phyloP scores from a whole-genome alignment of 345 rosid species.

The Jatropha curcas region DNA sequence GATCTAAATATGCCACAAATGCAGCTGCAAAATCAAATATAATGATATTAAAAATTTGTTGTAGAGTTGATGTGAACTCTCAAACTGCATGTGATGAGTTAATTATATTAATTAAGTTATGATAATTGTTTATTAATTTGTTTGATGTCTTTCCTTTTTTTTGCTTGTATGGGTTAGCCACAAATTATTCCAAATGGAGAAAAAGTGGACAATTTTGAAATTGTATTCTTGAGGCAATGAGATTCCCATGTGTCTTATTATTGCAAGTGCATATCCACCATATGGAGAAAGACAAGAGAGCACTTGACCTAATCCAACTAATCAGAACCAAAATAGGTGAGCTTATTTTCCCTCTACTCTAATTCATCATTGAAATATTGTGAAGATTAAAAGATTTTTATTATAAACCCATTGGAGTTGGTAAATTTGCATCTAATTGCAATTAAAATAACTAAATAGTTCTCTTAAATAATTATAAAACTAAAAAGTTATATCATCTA shows the following conservation, averaged over 20 bases:
- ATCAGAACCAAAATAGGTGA: neutral
- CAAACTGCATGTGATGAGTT: neutral
- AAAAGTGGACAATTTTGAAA: neutral
- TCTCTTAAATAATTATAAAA: too few species aligned
- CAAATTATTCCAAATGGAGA: neutral
- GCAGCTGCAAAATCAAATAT: too few species aligned
- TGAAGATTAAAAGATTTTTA: neutral
- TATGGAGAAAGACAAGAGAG: too few species aligned
- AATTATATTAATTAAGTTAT: too few species aligned
- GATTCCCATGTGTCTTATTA: neutral
- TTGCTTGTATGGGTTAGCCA: neutral
- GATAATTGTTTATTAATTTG: neutral
- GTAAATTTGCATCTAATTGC: too few species aligned
- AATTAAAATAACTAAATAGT: too few species aligned
- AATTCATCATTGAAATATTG: neutral
- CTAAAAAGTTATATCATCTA: too few species aligned
- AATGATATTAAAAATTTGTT: neutral
- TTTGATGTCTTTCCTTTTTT: neutral
- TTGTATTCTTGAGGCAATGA: neutral
- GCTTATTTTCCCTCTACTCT: neutral
- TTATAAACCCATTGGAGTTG: too few species aligned
- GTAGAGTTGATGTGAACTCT: neutral
- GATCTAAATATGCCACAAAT: too few species aligned
- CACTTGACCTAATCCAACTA: slow-evolving; percentile 8
- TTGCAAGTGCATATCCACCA: neutral